Base-by-base conservation (phyloP, 306 rosid genomes). In the Pueraria montana region DNA sequence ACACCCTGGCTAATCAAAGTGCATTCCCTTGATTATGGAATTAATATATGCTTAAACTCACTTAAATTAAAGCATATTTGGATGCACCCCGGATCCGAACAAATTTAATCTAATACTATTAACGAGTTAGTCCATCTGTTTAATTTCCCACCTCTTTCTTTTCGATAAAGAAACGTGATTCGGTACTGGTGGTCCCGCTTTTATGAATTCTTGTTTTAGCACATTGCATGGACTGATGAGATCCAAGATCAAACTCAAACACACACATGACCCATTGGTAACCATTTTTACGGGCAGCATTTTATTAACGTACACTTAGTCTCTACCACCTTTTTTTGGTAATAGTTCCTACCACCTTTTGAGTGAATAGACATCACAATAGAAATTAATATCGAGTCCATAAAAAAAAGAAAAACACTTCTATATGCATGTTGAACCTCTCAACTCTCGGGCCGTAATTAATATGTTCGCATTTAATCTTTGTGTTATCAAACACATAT, bases 1-100 rank as follows among this genome's bases (percentile, higher is more conserved):
- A 66, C 78, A 62, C 32, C 65, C 77, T 79, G 87, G 78, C 89
- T 89, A 81, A 87, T 87, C 87, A 88, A 76, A 66, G 21, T 81
- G 71, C 68, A 24, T 77, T 72, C 86, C 82, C 63, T 77, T 81
- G 20, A 74, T 86, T 82, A 85, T 74, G 73, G 64, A 64, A 63
- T 80, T 18, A 27, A 6, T 53, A 75, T 18, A 53, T 9, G 21
- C 45, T 38, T 18, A 14, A 49, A 56, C n/a, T 16, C 23, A 14
- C 40, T 71, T 71, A 8, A 46, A 38, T 12, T 20, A 78, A 65
- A 74, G 49, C 74, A 18, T 76, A 72, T 50, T 63, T 84, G 50
- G 77, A 67, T 77, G 68, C 82, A 76, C 62, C 81, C 83, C 58
- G 20, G 17, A 40, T 12, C 74, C 11, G 34, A 77, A 13, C 82